Evolutionary conservation across 164 flowering plant genomes (phyloP).

Genomic region (Annona squamosa): DNA sequence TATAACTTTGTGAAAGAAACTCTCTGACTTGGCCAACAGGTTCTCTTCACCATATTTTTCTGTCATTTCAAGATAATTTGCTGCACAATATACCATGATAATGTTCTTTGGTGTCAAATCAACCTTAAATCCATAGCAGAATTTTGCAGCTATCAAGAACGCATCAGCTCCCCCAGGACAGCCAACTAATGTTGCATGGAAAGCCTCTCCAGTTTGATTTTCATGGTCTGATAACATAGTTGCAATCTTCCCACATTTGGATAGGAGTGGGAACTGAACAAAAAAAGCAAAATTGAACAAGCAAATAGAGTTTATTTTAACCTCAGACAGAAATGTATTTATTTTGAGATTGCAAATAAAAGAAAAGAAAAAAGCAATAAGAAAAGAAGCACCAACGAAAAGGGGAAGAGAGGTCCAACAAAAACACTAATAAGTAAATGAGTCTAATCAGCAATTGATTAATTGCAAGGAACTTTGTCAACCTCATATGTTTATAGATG

Average conservation of each 20-base stretch:
- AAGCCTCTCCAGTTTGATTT: conserved; percentile 17
- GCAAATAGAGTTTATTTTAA: neutral
- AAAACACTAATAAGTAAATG: neutral
- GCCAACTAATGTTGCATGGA: conserved; percentile 29
- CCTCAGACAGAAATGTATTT: conserved; percentile 3
- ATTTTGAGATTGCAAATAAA: neutral
- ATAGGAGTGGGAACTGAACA: conserved; percentile 78
- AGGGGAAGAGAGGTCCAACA: neutral
- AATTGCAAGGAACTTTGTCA: neutral
- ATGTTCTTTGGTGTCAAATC: conserved; percentile 70
- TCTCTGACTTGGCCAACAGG: conserved; percentile 50
- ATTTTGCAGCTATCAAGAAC: conserved; percentile 59
- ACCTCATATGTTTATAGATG: too few relatives aligned
- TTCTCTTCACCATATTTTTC: conserved; percentile 77
- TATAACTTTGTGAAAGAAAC: conserved; percentile 52
- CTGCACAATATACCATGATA: conserved; percentile 57
- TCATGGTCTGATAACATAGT: conserved; percentile 39
- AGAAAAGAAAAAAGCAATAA: neutral
- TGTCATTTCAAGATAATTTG: conserved; percentile 81
- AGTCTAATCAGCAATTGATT: neutral
- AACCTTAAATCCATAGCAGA: conserved; percentile 63
- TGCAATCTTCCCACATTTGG: conserved; percentile 72
- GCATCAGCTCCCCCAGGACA: conserved; percentile 83
- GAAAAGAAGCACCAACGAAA: neutral
- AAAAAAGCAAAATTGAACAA: neutral